Conservation (phyloP, 768 basidiomycete genomes). For the Suillus lakei region DNA sequence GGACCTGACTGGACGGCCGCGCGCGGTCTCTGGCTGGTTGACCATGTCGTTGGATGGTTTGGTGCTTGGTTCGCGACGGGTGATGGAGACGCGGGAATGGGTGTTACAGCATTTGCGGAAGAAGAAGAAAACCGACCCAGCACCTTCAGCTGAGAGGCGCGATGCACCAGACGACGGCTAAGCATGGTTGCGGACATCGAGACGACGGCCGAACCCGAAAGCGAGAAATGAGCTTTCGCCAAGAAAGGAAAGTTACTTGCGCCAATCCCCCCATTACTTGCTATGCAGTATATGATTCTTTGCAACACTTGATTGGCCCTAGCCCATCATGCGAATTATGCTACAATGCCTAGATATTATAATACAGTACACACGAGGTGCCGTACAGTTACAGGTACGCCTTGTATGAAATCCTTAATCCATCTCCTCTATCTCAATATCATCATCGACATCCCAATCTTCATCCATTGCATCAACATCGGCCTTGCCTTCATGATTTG, state of each 20-base stretch:
- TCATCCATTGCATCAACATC: constrained; percentile 57
- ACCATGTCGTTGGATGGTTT: constrained; percentile 85
- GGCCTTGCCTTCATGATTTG: constrained; percentile 74
- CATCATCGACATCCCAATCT: constrained; percentile 55
- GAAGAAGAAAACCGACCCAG: constrained; percentile 30
- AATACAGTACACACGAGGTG: constrained; percentile 1
- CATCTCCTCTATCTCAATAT: constrained; percentile 68
- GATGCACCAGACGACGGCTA: constrained; percentile 28
- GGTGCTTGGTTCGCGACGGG: constrained; percentile 71
- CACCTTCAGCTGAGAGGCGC: constrained; percentile 18
- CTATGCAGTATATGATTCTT: too few species aligned
- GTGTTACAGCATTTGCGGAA: constrained; percentile 14
- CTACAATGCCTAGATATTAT: background rate
- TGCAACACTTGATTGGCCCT: too few species aligned
- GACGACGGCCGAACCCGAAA: constrained; percentile 11
- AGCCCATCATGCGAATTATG: background rate
- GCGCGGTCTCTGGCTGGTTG: constrained; percentile 77
- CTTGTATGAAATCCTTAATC: constrained; percentile 40
- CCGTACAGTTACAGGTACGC: constrained; percentile 1
- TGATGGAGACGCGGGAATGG: constrained; percentile 25
- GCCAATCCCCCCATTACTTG: too few species aligned
- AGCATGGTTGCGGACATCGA: constrained; percentile 28
- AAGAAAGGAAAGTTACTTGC: constrained; percentile 27
- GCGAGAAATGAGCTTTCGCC: constrained; percentile 2
- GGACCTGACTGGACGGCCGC: constrained; percentile 64